Percentiles rank a stretch among this genome's conserved stretches.
These are phyloP conservation scores for Curvularia sp. DNA, from an alignment of 2,329 filamentous ascomycete genomes.

Conservation along the genomic window DNA sequence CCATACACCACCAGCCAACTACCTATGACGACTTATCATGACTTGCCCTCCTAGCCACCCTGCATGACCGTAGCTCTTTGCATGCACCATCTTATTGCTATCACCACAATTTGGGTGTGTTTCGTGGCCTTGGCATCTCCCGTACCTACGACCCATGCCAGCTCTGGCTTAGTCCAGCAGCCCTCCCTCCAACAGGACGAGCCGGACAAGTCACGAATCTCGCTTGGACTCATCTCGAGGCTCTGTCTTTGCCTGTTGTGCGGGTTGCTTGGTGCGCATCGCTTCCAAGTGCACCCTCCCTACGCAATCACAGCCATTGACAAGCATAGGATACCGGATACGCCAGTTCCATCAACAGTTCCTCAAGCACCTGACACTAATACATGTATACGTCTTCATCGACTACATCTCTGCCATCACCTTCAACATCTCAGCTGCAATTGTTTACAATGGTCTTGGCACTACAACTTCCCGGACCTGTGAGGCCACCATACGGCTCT, in stretches of 20 bases:
- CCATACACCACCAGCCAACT: background rate
- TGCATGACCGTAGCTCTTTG: background rate
- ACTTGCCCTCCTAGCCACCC: background rate
- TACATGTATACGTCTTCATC: constrained; percentile 42
- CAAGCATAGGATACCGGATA: constrained; percentile 26
- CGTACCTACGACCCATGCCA: background rate
- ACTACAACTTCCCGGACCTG: constrained; percentile 37
- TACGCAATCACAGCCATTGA: background rate
- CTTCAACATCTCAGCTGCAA: constrained; percentile 45
- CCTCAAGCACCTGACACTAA: constrained; percentile 14
- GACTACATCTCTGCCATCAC: constrained; percentile 47
- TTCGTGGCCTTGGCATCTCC: background rate
- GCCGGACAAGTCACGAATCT: constrained; percentile 1
- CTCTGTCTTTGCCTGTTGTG: constrained; percentile 6
- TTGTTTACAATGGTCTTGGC: constrained; percentile 44
- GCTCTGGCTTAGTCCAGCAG: background rate
- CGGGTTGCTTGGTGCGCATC: constrained; percentile 5
- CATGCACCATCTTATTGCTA: background rate
- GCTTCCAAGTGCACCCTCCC: background rate
- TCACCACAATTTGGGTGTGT: background rate
- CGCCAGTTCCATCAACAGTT: constrained; percentile 13
- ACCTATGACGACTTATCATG: background rate
- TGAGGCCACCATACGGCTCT: constrained; percentile 46
- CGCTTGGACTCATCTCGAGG: constrained; percentile 6
- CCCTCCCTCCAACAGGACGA: background rate